Conservation (phyloP, 2,329 filamentous ascomycete genomes). For the Paramyrothecium roridum region DNA sequence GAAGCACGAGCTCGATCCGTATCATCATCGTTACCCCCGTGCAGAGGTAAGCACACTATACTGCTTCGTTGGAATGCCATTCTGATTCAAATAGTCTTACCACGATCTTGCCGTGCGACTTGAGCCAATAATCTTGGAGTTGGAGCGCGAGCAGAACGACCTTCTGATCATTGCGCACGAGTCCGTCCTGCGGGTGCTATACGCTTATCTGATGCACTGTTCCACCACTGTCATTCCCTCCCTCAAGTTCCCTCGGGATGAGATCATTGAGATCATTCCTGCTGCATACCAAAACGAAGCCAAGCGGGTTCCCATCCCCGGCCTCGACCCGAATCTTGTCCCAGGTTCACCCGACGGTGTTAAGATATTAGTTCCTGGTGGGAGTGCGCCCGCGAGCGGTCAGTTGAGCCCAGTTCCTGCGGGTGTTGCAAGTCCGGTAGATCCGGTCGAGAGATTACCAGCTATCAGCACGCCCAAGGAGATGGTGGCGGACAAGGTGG, state of each 20-base stretch:
- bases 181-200: slow-evolving; percentile 92
- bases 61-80: slow-evolving; percentile 2
- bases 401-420: slow-evolving; percentile 14
- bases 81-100: slow-evolving; percentile 65
- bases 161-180: slow-evolving; percentile 98
- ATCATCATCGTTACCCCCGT: slow-evolving; percentile 92
- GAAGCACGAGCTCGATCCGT: slow-evolving; percentile 92
- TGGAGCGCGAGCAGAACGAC: slow-evolving; percentile 95
- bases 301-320: slow-evolving; percentile 82
- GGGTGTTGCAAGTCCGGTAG: slow-evolving; percentile 16
- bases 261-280: slow-evolving; percentile 98
- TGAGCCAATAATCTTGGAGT: slow-evolving; percentile 94
- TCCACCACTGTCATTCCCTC: slow-evolving; percentile 91
- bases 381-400: slow-evolving; percentile 25
- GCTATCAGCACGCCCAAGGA: slow-evolving; percentile 40
- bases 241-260: slow-evolving; percentile 89
- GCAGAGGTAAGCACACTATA: slow-evolving; percentile 65
- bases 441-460: slow-evolving; percentile 11
- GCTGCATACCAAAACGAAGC: slow-evolving; percentile 97
- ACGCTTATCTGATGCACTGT: slow-evolving; percentile 98
- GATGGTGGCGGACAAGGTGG: slow-evolving; percentile 49
- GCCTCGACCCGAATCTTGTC: slow-evolving; percentile 62
- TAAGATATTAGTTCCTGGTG: slow-evolving; percentile 65
- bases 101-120: slow-evolving; percentile 97
- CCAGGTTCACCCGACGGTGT: slow-evolving; percentile 79